Evolutionary conservation across 2,329 filamentous ascomycete genomes (phyloP).

Genomic region (Coniochaeta prunicola): DNA sequence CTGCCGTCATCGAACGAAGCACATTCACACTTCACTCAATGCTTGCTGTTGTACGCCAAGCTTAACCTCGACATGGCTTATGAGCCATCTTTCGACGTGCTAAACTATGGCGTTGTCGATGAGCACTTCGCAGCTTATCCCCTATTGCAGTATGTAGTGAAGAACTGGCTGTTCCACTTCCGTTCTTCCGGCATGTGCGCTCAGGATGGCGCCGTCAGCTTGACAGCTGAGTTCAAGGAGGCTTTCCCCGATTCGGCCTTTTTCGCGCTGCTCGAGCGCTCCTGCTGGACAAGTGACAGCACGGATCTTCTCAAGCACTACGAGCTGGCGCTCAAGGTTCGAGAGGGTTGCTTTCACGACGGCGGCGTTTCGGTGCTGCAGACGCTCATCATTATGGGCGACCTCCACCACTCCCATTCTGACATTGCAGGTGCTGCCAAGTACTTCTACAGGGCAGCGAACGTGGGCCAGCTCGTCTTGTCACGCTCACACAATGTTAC

Average conservation of each 20-base stretch:
- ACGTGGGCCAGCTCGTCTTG: slow-evolving; percentile 21
- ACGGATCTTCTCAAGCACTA: slow-evolving; percentile 18
- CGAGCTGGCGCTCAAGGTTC: slow-evolving; percentile 26
- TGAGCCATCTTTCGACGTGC: slow-evolving; percentile 21
- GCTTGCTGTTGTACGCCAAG: slow-evolving; percentile 26
- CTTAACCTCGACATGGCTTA: slow-evolving; percentile 15
- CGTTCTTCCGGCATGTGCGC: slow-evolving; percentile 22
- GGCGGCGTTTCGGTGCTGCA: slow-evolving; percentile 27
- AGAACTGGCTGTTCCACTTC: slow-evolving; percentile 29
- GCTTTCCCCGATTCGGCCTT: slow-evolving; percentile 27
- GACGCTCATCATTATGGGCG: slow-evolving; percentile 27
- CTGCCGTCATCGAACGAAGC: slow-evolving; percentile 24
- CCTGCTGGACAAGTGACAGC: slow-evolving; percentile 19
- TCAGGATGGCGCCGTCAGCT: slow-evolving; percentile 17
- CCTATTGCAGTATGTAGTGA: slow-evolving; percentile 26
- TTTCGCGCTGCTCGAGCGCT: slow-evolving; percentile 26
- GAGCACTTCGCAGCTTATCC: slow-evolving; percentile 18
- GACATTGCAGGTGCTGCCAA: slow-evolving; percentile 18
- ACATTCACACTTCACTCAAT: slow-evolving; percentile 23
- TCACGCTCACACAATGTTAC: slow-evolving; percentile 24
- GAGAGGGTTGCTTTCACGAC: slow-evolving; percentile 26
- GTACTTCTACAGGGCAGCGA: slow-evolving; percentile 27
- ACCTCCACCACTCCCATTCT: slow-evolving; percentile 18
- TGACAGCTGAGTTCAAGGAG: slow-evolving; percentile 25
- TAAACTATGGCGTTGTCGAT: slow-evolving; percentile 17